Percentiles rank a stretch among this genome's conserved stretches.
Evolutionary conservation across 1,284 basidiomycete species (phyloP).

Genomic region (Neolentinus lepideus): DNA sequence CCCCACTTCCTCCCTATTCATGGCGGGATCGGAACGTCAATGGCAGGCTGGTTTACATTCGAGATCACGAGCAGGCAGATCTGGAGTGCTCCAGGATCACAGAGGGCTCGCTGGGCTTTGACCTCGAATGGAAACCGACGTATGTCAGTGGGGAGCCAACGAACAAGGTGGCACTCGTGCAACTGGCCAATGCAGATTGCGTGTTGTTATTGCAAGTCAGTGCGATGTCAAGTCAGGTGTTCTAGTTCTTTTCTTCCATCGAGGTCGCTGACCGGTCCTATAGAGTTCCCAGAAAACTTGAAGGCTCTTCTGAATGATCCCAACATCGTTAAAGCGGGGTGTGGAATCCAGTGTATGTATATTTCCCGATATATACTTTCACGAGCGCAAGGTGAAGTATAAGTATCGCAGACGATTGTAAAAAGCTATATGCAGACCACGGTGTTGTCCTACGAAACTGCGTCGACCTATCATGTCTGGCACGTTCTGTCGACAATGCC

Average conservation of each 20-base stretch:
- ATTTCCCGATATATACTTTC: background rate
- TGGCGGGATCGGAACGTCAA: background rate
- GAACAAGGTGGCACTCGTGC: conserved; percentile 64
- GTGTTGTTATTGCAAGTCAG: conserved; percentile 60
- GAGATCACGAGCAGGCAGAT: background rate
- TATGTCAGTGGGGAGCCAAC: conserved; percentile 40
- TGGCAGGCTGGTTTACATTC: background rate
- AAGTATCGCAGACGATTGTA: conserved; percentile 44
- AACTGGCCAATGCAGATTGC: conserved; percentile 46
- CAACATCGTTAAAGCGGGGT: conserved; percentile 53
- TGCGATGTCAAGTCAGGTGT: conserved; percentile 44
- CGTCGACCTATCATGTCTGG: conserved; percentile 62
- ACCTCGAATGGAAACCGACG: conserved; percentile 68
- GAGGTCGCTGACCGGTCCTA: background rate
- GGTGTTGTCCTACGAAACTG: conserved; percentile 43
- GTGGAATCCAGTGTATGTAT: conserved; percentile 56
- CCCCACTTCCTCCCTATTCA: background rate
- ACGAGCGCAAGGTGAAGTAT: background rate
- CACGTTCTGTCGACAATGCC: conserved; percentile 57
- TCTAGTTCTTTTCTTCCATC: background rate
- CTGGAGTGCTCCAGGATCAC: conserved; percentile 17
- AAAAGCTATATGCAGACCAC: conserved; percentile 54
- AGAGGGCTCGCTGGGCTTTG: conserved; percentile 43
- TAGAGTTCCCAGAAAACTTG: conserved; percentile 52
- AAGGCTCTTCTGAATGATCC: conserved; percentile 41